These are phyloP conservation scores for Aspergillus asperescens DNA, from an alignment of 495 filamentous ascomycete species.

Conservation along the genomic window DNA sequence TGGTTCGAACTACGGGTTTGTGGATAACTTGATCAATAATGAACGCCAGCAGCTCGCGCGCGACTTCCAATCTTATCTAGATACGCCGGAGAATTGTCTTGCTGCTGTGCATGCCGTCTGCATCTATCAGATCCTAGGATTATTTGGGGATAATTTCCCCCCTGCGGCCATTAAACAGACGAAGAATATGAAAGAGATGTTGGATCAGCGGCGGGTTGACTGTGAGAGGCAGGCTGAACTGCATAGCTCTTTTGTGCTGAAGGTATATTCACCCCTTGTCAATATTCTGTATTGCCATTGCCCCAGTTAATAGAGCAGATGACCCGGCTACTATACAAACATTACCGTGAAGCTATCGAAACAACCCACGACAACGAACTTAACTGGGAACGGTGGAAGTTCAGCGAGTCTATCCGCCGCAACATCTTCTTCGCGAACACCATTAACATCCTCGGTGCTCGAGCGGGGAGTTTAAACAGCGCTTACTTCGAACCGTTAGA, in stretches of 20 bases:
- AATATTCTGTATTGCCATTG: no score
- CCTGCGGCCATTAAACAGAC: background rate
- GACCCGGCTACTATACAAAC: slow-evolving; percentile 9
- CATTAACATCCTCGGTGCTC: slow-evolving; percentile 14
- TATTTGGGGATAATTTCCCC: slow-evolving; percentile 13
- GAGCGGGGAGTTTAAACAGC: slow-evolving; percentile 6
- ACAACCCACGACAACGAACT: slow-evolving; percentile 13
- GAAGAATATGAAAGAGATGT: background rate
- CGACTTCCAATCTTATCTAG: slow-evolving; percentile 9
- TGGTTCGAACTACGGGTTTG: slow-evolving; percentile 13
- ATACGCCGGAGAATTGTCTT: slow-evolving; percentile 13
- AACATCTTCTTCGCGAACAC: slow-evolving; percentile 19
- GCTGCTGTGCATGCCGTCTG: slow-evolving; percentile 17
- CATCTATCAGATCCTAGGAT: slow-evolving; percentile 16
- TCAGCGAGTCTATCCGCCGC: slow-evolving; percentile 19
- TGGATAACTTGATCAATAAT: slow-evolving; percentile 10
- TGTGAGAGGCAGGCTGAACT: slow-evolving; percentile 5
- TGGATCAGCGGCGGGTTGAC: background rate
- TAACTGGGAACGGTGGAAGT: slow-evolving; percentile 19
- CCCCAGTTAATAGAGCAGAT: no score
- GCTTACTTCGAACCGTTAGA: slow-evolving; percentile 16
- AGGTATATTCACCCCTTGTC: slow-evolving; percentile 13
- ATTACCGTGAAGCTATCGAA: background rate
- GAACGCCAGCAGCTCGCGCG: slow-evolving; percentile 14
- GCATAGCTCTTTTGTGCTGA: slow-evolving; percentile 11